Conservation (phyloP, 108 stramenopile genomes). For the Tribonema minus region DNA sequence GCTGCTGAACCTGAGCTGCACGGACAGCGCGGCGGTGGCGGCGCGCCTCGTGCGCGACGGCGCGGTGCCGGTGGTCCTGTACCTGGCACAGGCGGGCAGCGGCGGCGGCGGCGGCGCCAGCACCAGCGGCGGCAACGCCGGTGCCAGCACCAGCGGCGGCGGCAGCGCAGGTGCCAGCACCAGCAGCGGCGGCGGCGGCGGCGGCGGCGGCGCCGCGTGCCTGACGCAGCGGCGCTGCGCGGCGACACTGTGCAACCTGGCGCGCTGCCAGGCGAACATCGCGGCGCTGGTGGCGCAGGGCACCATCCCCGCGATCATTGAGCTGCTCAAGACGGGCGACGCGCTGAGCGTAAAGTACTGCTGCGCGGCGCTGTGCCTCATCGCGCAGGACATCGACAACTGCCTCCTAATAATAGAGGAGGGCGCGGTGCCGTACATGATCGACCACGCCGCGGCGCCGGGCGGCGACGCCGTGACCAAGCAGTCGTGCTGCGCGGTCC, state of each 20-base stretch:
- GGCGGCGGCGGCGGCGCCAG: too few species aligned
- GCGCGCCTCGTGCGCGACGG: too few species aligned
- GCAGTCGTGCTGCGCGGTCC: conserved; percentile 58
- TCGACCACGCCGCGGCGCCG: conserved; percentile 47
- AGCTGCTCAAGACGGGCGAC: conserved; percentile 51
- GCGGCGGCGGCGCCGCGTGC: too few species aligned
- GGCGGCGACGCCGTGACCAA: conserved; percentile 52
- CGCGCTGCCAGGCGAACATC: conserved; percentile 45
- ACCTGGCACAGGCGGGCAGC: too few species aligned
- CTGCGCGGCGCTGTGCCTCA: conserved; percentile 56
- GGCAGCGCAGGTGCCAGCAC: too few species aligned
- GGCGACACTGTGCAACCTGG: conserved; percentile 56
- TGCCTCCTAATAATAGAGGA: conserved; percentile 54
- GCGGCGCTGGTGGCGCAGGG: conserved; percentile 55
- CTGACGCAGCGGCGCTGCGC: conserved; percentile 42
- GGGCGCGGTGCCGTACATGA: conserved; percentile 54
- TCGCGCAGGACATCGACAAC: conserved; percentile 49
- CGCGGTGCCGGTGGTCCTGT: too few species aligned
- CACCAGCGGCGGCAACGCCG: too few species aligned
- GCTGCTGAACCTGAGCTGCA: too few species aligned
- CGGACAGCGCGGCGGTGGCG: too few species aligned
- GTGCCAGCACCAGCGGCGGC: too few species aligned
- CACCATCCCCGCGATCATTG: conserved; percentile 51
- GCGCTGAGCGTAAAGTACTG: conserved; percentile 54
- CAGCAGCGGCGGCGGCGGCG: too few species aligned